These are phyloP conservation scores for Geotrichum ghanense DNA, from an alignment of 805 yeast species.

Conservation along the genomic window DNA sequence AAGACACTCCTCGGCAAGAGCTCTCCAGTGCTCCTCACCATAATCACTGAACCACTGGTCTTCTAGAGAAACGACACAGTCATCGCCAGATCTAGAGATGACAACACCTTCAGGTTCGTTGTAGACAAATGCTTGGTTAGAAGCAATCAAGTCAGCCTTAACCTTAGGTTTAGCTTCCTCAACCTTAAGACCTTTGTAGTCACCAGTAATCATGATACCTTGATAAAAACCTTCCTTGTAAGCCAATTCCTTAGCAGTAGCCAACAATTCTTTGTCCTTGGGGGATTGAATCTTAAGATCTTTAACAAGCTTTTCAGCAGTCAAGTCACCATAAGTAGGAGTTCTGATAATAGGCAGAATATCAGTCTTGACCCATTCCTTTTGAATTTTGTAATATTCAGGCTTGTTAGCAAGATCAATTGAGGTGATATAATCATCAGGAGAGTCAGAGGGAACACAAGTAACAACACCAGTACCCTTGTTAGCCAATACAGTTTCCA, in stretches of 20 bases:
- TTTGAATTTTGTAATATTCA: conserved; percentile 74
- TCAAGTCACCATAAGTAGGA: conserved; percentile 75
- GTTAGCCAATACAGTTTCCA: conserved; percentile 90
- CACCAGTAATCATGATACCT: conserved; percentile 72
- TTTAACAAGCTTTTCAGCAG: conserved; percentile 77
- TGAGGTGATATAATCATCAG: conserved; percentile 88
- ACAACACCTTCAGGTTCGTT: conserved; percentile 89
- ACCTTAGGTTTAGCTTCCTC: conserved; percentile 85
- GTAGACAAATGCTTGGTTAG: conserved; percentile 77
- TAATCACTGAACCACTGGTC: conserved; percentile 98
- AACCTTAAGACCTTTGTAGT: conserved; percentile 79
- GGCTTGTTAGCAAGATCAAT: conserved; percentile 79
- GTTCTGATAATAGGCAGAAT: conserved; percentile 67
- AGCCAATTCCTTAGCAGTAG: conserved; percentile 86
- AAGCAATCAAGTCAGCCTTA: conserved; percentile 65
- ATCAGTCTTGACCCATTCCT: conserved; percentile 75
- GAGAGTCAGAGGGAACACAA: conserved; percentile 98
- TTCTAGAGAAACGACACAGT: conserved; percentile 90
- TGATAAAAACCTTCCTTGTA: conserved; percentile 95
- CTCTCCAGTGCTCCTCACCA: conserved; percentile 89
- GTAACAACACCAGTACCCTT: conserved; percentile 99
- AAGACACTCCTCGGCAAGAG: conserved; percentile 69
- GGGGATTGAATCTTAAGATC: conserved; percentile 90
- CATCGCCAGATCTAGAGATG: conserved; percentile 91
- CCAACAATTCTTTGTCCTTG: conserved; percentile 76